Evolutionary conservation across 768 basidiomycete genomes (phyloP), one percentile per base, ranked within the genome.

Genomic region (Lactarius pseudohatsudake): DNA sequence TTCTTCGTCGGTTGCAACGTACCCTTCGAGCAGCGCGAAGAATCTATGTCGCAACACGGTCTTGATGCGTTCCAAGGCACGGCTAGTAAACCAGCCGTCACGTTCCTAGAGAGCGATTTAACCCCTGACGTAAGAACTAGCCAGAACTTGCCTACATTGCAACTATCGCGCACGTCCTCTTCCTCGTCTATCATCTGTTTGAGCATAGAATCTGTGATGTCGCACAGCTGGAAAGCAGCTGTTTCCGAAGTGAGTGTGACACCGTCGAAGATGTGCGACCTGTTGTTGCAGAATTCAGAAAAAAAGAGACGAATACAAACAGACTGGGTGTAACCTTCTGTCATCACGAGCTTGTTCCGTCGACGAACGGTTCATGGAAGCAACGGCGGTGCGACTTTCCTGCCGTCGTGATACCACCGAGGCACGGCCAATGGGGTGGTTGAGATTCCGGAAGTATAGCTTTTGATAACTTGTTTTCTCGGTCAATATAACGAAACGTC

Each of bases 161-260:
- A 94, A 15, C 76, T 79, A 67, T 91, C 88, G 40, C 87, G 84
- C 20, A 91, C 77, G 55, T 86, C 88, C 18, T 85, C 82, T 5
- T 85, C 81, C 65, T 90, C 86, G 67, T 90, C 83, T 60, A 98
- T 92, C 85, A 96, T 89, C 43, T 81, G 81, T 70, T 85, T 85
- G 57, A 97, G 77, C 84, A 95, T 89, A 7, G 88, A 86, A 74
- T 99, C 97, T 8, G 81, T 77, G 69, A 99, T 91, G 75, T 99
- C 97, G 75, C 92, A 92, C 7, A 99, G 81, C 76, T 98, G 97
- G 78, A 93, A 99, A 20, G 94, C 92, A 1, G 94, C 94, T 0
- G 92, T 90, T 75, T 96, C 91, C 71, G 90, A 88, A 55, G 89
- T 86, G 56, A 94, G 76, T 8, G 84, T 85, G 65, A 85, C 74